These are phyloP conservation scores for Phytophthora niederhauseri DNA, from an alignment of 352 stramenopile genomes.

Conservation along the genomic window DNA sequence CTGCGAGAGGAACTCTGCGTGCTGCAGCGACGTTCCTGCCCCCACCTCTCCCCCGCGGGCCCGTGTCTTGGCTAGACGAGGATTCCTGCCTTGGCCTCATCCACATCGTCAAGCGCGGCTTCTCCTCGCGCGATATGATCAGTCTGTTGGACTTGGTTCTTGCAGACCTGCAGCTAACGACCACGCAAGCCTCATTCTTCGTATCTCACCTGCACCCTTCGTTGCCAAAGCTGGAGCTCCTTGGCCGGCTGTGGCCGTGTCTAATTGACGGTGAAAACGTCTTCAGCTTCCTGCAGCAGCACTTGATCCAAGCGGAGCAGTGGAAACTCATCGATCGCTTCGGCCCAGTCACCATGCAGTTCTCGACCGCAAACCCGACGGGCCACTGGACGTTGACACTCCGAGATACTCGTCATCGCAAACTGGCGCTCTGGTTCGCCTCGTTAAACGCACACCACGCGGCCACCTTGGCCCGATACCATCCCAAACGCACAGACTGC, in stretches of 20 bases:
- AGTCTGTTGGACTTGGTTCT: conserved; percentile 56
- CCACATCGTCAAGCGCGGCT: conserved; percentile 49
- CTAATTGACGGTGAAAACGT: conserved; percentile 55
- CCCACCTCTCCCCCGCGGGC: conserved; percentile 33
- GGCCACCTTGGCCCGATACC: conserved; percentile 23
- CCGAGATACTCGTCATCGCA: conserved; percentile 57
- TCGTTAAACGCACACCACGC: conserved; percentile 61
- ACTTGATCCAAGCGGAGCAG: conserved; percentile 51
- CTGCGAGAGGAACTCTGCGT: conserved; percentile 43
- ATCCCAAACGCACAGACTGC: conserved; percentile 60
- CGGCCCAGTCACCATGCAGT: conserved; percentile 54
- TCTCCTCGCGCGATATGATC: conserved; percentile 57
- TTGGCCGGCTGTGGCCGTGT: conserved; percentile 61
- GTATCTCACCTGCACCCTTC: conserved; percentile 39
- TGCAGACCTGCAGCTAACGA: conserved; percentile 59
- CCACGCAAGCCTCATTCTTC: conserved; percentile 46
- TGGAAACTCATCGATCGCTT: conserved; percentile 63
- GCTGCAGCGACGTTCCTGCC: conserved; percentile 52
- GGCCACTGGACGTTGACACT: conserved; percentile 64
- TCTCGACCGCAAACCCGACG: conserved; percentile 64
- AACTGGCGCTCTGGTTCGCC: conserved; percentile 72
- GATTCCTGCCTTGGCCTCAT: conserved; percentile 48
- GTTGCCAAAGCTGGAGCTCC: conserved; percentile 59
- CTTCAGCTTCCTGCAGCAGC: conserved; percentile 56
- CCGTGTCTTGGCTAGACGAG: conserved; percentile 34